Base-by-base conservation (phyloP, 768 basidiomycete genomes). In the Sarcodon aspratus region DNA sequence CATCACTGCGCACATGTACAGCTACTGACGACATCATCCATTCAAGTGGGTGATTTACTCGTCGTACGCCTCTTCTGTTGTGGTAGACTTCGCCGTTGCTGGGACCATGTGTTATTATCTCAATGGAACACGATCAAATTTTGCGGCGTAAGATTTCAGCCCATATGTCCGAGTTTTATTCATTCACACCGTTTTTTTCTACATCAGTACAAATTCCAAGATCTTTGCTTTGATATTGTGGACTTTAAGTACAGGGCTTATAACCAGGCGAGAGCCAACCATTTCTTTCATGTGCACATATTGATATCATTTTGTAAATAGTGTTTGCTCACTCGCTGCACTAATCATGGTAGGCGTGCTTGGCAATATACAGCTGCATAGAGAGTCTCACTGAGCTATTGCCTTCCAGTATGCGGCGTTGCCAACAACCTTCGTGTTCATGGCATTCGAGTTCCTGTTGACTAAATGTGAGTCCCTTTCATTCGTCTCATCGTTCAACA, bases 361-460 rank as follows among this genome's bases (percentile, higher is more conserved):
- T 42, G 40, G 11, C 9, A 2, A n/a, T 9, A 17, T 27, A 15
- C 5, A 1, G 9, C 27, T 42, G 17, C 27, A 17, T 42, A 17
- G 17, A 27, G 40, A 15, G 7, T 21, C n/a, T 9, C 9, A 6
- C 17, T 15, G 6, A 11, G n/a, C 6, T 21, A 11, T 6, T 5
- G 49, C 36, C 35, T 42, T 31, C n/a, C 47, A 58, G 57, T 57
- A 51, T 40, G 51, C 49, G 3, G 33, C 48, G 3, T 47, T 58
- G 8, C 57, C 57, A 8, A 36, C 54, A 32, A 58, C 47, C 13
- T 46, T 57, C 8, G 45, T 56, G 9, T 58, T 57, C 37, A 47
- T 57, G 4, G 53, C 49, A 7, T 48, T 57, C 17, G 56, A 57
- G 44, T 57, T 57, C 47, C 49, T 55, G 8, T 48, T 58, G 21